phyloP scores from a whole-genome alignment of 2,329 filamentous ascomycete genomes.

The Aspergillus ochraceus region DNA sequence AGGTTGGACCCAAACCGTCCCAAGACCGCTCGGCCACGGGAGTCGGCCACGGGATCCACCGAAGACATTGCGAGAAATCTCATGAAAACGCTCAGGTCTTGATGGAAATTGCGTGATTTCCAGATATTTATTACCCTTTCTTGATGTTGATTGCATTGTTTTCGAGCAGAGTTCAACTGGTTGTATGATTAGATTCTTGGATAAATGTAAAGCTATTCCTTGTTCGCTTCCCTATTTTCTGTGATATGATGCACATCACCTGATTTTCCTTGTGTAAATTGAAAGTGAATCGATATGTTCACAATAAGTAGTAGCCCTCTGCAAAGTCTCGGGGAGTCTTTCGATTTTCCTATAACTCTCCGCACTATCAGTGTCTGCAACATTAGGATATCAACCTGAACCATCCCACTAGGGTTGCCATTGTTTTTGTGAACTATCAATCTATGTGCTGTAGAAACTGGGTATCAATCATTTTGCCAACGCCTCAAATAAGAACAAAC shows the following conservation, averaged over 20 bases:
- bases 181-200: slow-evolving; percentile 37
- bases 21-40: slow-evolving; percentile 1
- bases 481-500: neutral
- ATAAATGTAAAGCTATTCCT: slow-evolving; percentile 30
- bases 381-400: neutral
- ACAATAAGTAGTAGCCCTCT: slow-evolving; percentile 13
- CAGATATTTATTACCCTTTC: neutral
- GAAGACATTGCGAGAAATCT: slow-evolving; percentile 35
- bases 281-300: slow-evolving; percentile 10
- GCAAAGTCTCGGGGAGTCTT: slow-evolving; percentile 11
- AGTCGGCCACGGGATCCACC: slow-evolving; percentile 16
- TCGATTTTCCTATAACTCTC: slow-evolving; percentile 14
- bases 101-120: neutral
- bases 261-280: slow-evolving; percentile 7
- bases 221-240: slow-evolving; percentile 20
- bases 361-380: neutral
- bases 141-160: slow-evolving; percentile 5
- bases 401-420: neutral
- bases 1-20: slow-evolving; percentile 29
- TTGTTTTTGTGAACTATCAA: neutral
- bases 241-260: slow-evolving; percentile 27
- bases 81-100: slow-evolving; percentile 30
- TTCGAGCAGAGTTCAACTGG: slow-evolving; percentile 10
- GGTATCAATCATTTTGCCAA: slow-evolving; percentile 1
- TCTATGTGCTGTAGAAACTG: neutral